Evolutionary conservation across 441 rosid genomes (phyloP).

Genomic region (Gossypium aridum): DNA sequence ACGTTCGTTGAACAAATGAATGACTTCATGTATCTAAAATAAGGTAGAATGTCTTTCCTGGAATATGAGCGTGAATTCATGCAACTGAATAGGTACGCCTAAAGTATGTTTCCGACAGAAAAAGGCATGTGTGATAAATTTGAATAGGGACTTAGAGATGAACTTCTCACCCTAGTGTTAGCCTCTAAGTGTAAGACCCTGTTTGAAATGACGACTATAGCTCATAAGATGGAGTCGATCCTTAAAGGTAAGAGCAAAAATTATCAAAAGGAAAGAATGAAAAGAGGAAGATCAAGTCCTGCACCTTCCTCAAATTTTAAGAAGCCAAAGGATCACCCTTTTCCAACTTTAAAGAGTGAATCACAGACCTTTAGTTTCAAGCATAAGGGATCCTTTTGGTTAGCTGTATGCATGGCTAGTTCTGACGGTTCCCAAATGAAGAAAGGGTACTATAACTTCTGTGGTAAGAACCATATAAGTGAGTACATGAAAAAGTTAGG

Average conservation of each 20-base stretch:
- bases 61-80: not conserved
- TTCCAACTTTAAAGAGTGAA: not conserved
- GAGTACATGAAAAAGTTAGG: not conserved
- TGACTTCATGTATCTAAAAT: not conserved
- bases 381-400: not conserved
- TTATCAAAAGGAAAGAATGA: not conserved
- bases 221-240: not conserved
- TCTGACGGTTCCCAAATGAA: no score
- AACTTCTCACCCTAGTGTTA: not conserved
- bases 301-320: not conserved
- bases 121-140: not conserved
- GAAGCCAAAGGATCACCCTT: not conserved
- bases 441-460: not conserved
- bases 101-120: not conserved
- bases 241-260: not conserved
- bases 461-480: not conserved
- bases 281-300: not conserved
- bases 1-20: not conserved
- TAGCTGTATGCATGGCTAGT: not conserved
- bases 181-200: not conserved
- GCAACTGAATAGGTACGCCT: not conserved
- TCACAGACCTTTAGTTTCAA: not conserved
- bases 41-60: not conserved
- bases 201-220: not conserved
- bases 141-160: not conserved